Base-by-base conservation (phyloP, 2,329 filamentous ascomycete genomes). In the Epicoccum nigrum region DNA sequence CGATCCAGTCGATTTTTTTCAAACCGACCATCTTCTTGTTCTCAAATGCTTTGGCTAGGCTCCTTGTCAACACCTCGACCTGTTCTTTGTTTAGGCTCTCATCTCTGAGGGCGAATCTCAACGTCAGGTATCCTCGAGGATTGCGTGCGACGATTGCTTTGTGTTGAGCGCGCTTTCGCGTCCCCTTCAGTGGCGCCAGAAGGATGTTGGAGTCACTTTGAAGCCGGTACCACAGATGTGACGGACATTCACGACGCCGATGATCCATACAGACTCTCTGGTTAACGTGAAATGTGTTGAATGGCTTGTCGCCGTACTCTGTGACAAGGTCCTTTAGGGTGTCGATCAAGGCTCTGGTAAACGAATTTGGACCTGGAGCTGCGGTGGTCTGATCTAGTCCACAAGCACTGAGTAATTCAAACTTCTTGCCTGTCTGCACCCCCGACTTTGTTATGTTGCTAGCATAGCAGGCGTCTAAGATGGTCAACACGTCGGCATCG, bases 391-490 rank as follows among this genome's bases (percentile, higher is more conserved):
- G 31, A 43, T 73, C 55, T 3, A 63, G 56, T 2, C 53, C 50
- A 37, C 67, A 71, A 0, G 70, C 70, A 35, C 66, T 68, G 7
- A 74, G 51, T 2, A 73, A 45, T 38, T 74, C 69, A 12, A 72
- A 72, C 5, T 65, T 69, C 37, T 64, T 56, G 4, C 51, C 56
- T 7, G 63, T 57, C 9, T 62, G 58, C 28, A 50, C 62, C 11
- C 49, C 56, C 1, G 66, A 66, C 34, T 73, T 73, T 12, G 57
- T 50, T 4, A 67, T 45, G 44, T 74, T 73, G 60, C 68, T 71
- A 0, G 71, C 58, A 40, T 69, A 75, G 63, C 73, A 76, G 0
- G 69, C 69, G 45, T 76, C 73, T 8, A 76, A 50, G 13, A 76
- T 74, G 4, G 64, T 69, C 8, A 76, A 52, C 1, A 73, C 64